Conservation (phyloP, 805 yeast species). For the Saccharomycopsis lassenensis region DNA sequence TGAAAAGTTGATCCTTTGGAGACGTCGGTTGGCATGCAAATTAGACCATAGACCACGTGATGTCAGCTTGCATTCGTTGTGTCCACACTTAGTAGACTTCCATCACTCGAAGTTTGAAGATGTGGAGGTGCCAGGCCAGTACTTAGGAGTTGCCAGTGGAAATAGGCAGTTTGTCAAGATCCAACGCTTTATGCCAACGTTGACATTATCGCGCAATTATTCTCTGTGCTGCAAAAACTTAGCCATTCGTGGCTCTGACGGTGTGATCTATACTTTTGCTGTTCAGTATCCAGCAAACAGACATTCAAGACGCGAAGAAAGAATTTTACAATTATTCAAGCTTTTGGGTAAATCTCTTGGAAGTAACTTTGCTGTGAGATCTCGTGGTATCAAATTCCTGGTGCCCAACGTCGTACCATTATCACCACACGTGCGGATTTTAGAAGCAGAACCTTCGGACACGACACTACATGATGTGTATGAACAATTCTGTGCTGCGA, state of each 20-base stretch:
- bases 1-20: constrained; percentile 77
- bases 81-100: constrained; percentile 93
- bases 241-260: constrained; percentile 88
- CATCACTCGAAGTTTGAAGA: constrained; percentile 98
- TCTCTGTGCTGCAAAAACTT: constrained; percentile 83
- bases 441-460: constrained; percentile 69
- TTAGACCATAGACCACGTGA: constrained; percentile 73
- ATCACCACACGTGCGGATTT: constrained; percentile 86
- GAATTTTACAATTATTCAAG: constrained; percentile 83
- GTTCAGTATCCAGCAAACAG: constrained; percentile 97
- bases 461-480: constrained; percentile 72
- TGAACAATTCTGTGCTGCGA: constrained; percentile 72
- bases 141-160: constrained; percentile 74
- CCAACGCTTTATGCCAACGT: constrained; percentile 81
- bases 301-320: constrained; percentile 92
- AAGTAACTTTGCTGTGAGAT: constrained; percentile 75
- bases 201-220: constrained; percentile 81
- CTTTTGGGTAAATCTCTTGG: constrained; percentile 72
- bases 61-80: constrained; percentile 76
- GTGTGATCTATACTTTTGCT: constrained; percentile 81
- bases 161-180: constrained; percentile 83
- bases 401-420: constrained; percentile 87
- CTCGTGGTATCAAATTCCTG: constrained; percentile 75
- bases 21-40: constrained; percentile 83
- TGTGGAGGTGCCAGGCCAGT: constrained; percentile 95